Conservation (phyloP, 2,329 filamentous ascomycete species). For the Trichoderma cornu-damae region DNA sequence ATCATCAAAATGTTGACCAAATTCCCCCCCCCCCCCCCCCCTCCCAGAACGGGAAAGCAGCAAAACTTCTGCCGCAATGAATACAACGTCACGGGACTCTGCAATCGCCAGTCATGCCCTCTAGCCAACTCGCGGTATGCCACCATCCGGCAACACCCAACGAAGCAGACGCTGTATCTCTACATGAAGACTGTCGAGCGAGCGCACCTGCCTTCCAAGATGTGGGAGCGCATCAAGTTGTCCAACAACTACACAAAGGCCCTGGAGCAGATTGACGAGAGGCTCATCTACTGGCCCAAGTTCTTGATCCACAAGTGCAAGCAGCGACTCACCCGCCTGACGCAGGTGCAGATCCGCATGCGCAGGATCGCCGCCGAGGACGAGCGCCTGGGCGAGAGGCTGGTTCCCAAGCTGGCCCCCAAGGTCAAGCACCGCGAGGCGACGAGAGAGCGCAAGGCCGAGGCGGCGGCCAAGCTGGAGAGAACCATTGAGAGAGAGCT, state of each 20-base stretch:
- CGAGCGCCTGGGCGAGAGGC: conserved; percentile 77
- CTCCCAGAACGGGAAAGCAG: conserved; percentile 69
- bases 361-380: conserved; percentile 82
- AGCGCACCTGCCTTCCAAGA: conserved; percentile 78
- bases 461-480: conserved; percentile 88
- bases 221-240: conserved; percentile 91
- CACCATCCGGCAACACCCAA: conserved; percentile 79
- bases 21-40: too few relatives aligned
- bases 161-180: conserved; percentile 77
- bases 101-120: conserved; percentile 82
- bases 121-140: conserved; percentile 90
- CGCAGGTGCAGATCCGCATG: conserved; percentile 81
- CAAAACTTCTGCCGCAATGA: conserved; percentile 96
- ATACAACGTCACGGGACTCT: conserved; percentile 79
- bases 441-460: conserved; percentile 69
- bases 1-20: background rate
- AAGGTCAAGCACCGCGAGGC: conserved; percentile 77
- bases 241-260: conserved; percentile 88
- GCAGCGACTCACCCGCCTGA: conserved; percentile 85
- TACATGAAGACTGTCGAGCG: conserved; percentile 97
- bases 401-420: conserved; percentile 84
- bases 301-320: conserved; percentile 94
- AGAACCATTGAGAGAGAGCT: conserved; percentile 92
- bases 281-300: conserved; percentile 90
- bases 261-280: conserved; percentile 77